A percentile compares a stretch with the other conserved stretches of the same genome.
phyloP scores from a whole-genome alignment of 2,329 filamentous ascomycete species.

The Claviceps pusilla region DNA sequence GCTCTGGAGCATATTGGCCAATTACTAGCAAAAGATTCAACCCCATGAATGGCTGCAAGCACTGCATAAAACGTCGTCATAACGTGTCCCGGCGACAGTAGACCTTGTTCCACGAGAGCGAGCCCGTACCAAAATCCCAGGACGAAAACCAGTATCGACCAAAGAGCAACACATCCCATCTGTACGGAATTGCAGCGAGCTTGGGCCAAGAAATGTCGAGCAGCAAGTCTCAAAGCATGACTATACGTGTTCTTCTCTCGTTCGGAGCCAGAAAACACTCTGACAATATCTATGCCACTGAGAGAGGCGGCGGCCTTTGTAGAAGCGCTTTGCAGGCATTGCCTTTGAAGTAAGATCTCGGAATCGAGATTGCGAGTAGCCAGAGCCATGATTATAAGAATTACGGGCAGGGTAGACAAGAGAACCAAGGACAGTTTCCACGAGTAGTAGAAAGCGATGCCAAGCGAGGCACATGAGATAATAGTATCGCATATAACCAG shows the following conservation, averaged over 20 bases:
- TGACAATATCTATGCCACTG: slow-evolving; percentile 67
- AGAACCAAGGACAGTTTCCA: slow-evolving; percentile 76
- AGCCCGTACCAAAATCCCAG: slow-evolving; percentile 83
- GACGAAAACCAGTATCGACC: slow-evolving; percentile 66
- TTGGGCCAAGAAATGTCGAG: slow-evolving; percentile 49
- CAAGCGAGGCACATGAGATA: slow-evolving; percentile 50
- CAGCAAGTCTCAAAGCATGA: slow-evolving; percentile 39
- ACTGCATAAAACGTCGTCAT: slow-evolving; percentile 78
- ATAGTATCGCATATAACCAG: slow-evolving; percentile 48
- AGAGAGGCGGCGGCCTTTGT: slow-evolving; percentile 58
- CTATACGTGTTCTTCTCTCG: slow-evolving; percentile 55
- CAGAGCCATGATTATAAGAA: slow-evolving; percentile 42
- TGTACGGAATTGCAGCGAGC: slow-evolving; percentile 56
- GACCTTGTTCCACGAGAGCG: slow-evolving; percentile 46
- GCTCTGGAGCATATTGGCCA: slow-evolving; percentile 68
- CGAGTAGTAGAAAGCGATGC: slow-evolving; percentile 61
- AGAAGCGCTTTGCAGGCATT: slow-evolving; percentile 52
- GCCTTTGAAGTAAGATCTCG: slow-evolving; percentile 54
- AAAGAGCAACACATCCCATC: slow-evolving; percentile 56
- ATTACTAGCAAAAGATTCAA: slow-evolving; percentile 62
- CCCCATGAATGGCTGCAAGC: slow-evolving; percentile 57
- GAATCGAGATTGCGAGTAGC: slow-evolving; percentile 47
- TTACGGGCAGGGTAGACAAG: slow-evolving; percentile 56
- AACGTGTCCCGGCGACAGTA: slow-evolving; percentile 46
- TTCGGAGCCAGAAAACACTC: slow-evolving; percentile 64